Conservation (phyloP, 768 basidiomycete genomes). For the Tubosaeta brunneosetosa region DNA sequence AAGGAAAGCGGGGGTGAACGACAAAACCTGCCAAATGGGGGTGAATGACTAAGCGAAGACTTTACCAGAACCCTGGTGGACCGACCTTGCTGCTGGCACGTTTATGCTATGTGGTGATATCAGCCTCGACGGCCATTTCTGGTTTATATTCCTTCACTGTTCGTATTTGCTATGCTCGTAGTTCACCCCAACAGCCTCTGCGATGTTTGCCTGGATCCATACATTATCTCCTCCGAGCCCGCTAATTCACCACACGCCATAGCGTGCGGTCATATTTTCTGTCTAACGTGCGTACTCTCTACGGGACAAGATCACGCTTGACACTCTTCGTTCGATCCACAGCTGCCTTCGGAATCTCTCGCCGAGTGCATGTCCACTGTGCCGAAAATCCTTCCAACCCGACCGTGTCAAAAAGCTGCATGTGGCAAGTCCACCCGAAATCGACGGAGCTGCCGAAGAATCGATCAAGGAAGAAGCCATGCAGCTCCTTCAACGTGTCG, state of each 20-base stretch:
- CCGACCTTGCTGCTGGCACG: slow-evolving; percentile 24
- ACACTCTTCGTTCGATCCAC: neutral
- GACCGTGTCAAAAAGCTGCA: slow-evolving; percentile 63
- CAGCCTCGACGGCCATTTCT: slow-evolving; percentile 24
- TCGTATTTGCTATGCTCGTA: slow-evolving; percentile 46
- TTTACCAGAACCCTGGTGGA: slow-evolving; percentile 17
- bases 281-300: slow-evolving; percentile 48
- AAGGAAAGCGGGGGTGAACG: slow-evolving; percentile 5
- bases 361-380: slow-evolving; percentile 59
- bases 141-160: slow-evolving; percentile 19
- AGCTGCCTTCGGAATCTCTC: slow-evolving; percentile 54
- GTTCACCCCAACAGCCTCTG: slow-evolving; percentile 68
- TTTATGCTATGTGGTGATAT: slow-evolving; percentile 34
- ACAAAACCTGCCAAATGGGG: slow-evolving; percentile 19
- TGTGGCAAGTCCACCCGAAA: slow-evolving; percentile 45
- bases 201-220: slow-evolving; percentile 70
- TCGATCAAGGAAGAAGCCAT: slow-evolving; percentile 40
- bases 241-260: slow-evolving; percentile 62
- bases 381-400: slow-evolving; percentile 55
- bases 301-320: slow-evolving; percentile 12
- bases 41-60: slow-evolving; percentile 21
- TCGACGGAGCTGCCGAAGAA: slow-evolving; percentile 33
- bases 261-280: slow-evolving; percentile 76
- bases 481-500: slow-evolving; percentile 34
- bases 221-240: slow-evolving; percentile 45